phyloP scores from a whole-genome alignment of 1,284 basidiomycete species.

The Microbotryum violaceum region DNA sequence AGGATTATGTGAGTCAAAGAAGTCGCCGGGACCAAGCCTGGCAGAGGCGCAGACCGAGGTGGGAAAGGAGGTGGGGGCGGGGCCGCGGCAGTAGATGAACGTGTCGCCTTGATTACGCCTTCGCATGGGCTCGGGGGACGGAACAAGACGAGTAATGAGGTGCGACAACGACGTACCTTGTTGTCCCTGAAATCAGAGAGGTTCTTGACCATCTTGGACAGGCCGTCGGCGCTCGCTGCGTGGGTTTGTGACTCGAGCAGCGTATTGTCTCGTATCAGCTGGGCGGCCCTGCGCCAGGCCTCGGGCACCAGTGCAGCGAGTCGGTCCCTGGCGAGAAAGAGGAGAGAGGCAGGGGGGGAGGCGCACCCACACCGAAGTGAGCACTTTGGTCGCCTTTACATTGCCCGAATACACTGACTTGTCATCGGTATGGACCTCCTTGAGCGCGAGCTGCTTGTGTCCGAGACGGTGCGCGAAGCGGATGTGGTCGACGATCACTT shows the following conservation, averaged over 20 bases:
- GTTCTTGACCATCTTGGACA: conserved; percentile 7
- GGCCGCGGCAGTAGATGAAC: background rate
- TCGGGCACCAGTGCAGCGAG: conserved; percentile 5
- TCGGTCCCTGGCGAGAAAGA: background rate
- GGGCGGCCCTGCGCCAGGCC: conserved; percentile 16
- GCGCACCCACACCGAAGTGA: background rate
- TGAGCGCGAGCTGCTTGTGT: background rate
- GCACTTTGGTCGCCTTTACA: background rate
- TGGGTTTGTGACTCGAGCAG: conserved; percentile 21
- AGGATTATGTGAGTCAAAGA: background rate
- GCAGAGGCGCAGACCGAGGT: background rate
- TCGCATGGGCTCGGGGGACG: no score
- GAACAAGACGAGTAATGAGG: no score
- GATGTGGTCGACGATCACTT: conserved; percentile 2
- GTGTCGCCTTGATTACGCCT: no score
- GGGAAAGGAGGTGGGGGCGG: background rate
- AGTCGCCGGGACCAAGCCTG: no score
- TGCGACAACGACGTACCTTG: conserved; percentile 4
- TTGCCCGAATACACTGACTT: background rate
- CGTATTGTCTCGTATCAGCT: conserved; percentile 1
- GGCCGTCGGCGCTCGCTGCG: conserved; percentile 1
- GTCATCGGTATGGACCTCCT: background rate
- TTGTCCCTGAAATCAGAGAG: conserved; percentile 19
- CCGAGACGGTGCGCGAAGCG: background rate
- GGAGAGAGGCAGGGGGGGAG: background rate